These are phyloP conservation scores for Bremia lactucae DNA, from an alignment of 352 stramenopile genomes.

Conservation along the genomic window DNA sequence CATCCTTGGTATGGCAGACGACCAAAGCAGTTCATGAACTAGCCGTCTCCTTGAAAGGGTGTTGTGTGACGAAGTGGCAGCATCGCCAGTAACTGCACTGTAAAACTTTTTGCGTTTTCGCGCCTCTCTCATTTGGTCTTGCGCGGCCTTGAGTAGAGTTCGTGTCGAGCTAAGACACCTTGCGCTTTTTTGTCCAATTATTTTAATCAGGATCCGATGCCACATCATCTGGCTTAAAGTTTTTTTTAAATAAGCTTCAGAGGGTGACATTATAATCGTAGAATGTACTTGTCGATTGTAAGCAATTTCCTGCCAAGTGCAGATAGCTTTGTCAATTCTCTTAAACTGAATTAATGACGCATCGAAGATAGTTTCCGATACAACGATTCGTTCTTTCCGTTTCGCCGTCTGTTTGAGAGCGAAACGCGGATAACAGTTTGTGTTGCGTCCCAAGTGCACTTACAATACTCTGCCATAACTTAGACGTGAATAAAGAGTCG, in stretches of 20 bases:
- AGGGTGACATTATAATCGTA: not conserved
- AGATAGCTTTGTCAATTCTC: not conserved
- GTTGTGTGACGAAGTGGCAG: no score
- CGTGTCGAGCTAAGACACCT: no score
- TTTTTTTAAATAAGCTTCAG: not conserved
- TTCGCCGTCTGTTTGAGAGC: not conserved
- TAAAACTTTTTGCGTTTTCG: no score
- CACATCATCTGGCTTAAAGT: not conserved
- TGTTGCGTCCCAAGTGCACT: not conserved
- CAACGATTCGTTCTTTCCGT: no score
- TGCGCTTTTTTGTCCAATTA: not conserved
- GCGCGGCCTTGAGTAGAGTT: not conserved
- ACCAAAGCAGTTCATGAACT: no score
- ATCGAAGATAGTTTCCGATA: not conserved
- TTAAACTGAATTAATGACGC: not conserved
- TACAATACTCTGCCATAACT: not conserved
- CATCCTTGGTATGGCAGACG: no score
- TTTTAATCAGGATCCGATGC: not conserved
- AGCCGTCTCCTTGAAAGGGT: no score
- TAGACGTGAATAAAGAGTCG: not conserved
- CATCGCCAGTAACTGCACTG: no score
- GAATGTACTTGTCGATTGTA: not conserved
- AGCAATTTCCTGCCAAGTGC: not conserved
- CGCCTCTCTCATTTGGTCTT: not conserved
- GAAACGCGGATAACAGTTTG: not conserved